Evolutionary conservation across 768 basidiomycete genomes (phyloP), one percentile per base, ranked within the genome.

Genomic region (Boletus reticuloceps): DNA sequence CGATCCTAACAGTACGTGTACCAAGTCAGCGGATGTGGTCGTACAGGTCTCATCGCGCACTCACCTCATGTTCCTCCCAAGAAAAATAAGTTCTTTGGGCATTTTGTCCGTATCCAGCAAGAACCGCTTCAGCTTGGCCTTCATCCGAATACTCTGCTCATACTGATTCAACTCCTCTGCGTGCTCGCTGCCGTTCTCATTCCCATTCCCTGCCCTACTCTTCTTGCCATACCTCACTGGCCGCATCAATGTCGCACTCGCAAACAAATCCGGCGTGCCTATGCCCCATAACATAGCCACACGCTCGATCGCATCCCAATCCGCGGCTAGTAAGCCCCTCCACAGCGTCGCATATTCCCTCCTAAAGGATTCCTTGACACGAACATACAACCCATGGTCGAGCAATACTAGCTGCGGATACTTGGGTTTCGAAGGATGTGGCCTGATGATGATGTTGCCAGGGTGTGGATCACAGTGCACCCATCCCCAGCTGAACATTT

Each of bases 401-500:
- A 98, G 83, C 13, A 97, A 77, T 32, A 97, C 88, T 58, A 93
- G 76, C 62, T 89, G 86, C 3, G 84, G 78, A 6, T 68, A 62
- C 41, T 32, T 50, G 4, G 58, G 47, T 19, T 61, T 50, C 22
- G 47, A 57, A 31, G 69, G 69, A 39, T 67, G 58, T 1, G 82
- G 82, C 9, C 80, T 89, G 62, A 87, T 82, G 70, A 83, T 82
- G 55, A 95, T 80, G 70, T 96, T 92, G 11, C 89, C 88, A 3
- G 86, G 86, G 59, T 89, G 83, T 1, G 83, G 83, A 53, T 85
- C 83, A 65, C 92, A 92, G 69, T 91, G 86, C 5, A 94, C 87
- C 79, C 86, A 94, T 12, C 94, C 93, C 89, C 89, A 97, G 55
- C 81, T 81, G 69, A 97, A 98, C 71, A 94, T 94, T 76, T 84